A percentile compares a stretch with the other conserved stretches of the same genome.
Conservation (phyloP, 345 rosid genomes). For the Rubroshorea leprosula region DNA sequence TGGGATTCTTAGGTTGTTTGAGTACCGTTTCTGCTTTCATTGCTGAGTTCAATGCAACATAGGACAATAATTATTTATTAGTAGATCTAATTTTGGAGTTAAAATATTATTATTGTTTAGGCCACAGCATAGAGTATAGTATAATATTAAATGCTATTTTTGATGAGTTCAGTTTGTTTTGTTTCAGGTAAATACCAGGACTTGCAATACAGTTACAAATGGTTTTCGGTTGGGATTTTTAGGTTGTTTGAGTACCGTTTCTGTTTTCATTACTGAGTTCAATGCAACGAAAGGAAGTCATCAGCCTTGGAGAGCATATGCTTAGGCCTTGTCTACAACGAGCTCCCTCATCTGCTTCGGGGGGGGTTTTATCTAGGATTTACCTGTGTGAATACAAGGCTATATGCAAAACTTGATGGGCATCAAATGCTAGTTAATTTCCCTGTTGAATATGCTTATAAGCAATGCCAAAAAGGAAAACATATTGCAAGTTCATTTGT, state of each 20-base stretch:
- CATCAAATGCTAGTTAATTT: no score
- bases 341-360: slow-evolving; percentile 38
- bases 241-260: slow-evolving; percentile 86
- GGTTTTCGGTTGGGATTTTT: slow-evolving; percentile 72
- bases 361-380: slow-evolving; percentile 46
- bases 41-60: no score
- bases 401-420: slow-evolving; percentile 13
- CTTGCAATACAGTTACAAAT: slow-evolving; percentile 38
- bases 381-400: slow-evolving; percentile 54
- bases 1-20: no score
- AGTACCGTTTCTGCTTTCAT: no score
- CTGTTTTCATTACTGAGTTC: slow-evolving; percentile 86
- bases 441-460: no score
- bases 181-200: slow-evolving; percentile 49
- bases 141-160: no score
- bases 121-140: no score
- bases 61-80: no score
- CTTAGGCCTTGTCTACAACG: slow-evolving; percentile 49
- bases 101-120: no score
- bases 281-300: slow-evolving; percentile 72
- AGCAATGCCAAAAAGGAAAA: no score
- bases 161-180: neutral
- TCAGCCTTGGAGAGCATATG: slow-evolving; percentile 70
- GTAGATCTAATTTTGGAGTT: no score
- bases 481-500: no score